A percentile compares a stretch with the other conserved stretches of the same genome.
These are phyloP conservation scores for Debaryomyces sp. DNA, from an alignment of 1,139 yeast species.

Conservation along the genomic window DNA sequence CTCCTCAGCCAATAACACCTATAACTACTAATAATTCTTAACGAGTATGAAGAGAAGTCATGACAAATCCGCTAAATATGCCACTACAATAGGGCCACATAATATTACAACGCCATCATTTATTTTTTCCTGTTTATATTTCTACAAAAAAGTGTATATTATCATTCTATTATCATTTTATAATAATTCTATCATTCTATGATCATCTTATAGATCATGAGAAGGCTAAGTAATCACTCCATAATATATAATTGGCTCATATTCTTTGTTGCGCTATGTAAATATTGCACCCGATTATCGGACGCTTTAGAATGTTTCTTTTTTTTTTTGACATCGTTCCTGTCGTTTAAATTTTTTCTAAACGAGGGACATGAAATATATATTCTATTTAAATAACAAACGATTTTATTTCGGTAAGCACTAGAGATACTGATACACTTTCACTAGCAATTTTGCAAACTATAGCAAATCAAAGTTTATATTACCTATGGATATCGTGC, in stretches of 20 bases:
- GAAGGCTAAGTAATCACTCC: background rate
- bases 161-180: background rate
- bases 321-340: conserved; percentile 10
- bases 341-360: conserved; percentile 12
- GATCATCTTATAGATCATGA: background rate
- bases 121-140: conserved; percentile 3
- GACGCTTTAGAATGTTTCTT: conserved; percentile 6
- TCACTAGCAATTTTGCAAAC: background rate
- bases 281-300: conserved; percentile 10
- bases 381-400: conserved; percentile 1
- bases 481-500: conserved; percentile 78
- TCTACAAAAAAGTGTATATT: background rate
- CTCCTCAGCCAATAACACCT: background rate
- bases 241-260: conserved; percentile 2
- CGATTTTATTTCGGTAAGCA: background rate
- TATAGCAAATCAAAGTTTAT: background rate
- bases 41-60: background rate
- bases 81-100: background rate
- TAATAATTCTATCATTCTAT: background rate
- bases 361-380: conserved; percentile 6
- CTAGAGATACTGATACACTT: background rate
- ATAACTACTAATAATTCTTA: background rate
- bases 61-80: background rate
- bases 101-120: background rate
- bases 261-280: background rate